Percentiles rank a stretch among this genome's conserved stretches.
Conservation (phyloP, 768 basidiomycete genomes). For the Suillus alpinus region DNA sequence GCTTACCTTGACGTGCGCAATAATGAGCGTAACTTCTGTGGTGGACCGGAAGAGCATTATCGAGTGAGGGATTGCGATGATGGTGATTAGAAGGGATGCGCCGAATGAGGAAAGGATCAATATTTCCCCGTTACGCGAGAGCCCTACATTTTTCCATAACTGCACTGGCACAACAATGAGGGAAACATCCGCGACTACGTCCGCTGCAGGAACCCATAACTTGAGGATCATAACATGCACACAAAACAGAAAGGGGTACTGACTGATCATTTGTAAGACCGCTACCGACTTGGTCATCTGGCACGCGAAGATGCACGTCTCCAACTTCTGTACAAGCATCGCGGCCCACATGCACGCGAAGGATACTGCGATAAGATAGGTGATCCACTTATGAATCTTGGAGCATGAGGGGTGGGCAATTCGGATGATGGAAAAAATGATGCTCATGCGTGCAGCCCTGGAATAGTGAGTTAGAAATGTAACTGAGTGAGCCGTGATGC, state of each 20-base stretch:
- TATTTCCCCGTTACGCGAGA: not conserved
- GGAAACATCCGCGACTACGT: not conserved
- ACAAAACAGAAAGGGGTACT: not conserved
- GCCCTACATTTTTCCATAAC: not conserved
- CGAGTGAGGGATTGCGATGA: not conserved
- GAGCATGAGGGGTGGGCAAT: not conserved
- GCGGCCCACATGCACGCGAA: slow-evolving; percentile 3
- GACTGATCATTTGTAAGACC: not conserved
- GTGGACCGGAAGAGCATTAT: not conserved
- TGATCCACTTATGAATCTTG: not conserved
- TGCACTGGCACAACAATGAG: not conserved
- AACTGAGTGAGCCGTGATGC: not conserved
- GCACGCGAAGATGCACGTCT: not conserved
- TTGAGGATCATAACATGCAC: not conserved
- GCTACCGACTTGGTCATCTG: not conserved
- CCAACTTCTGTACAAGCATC: not conserved
- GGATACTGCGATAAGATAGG: not conserved
- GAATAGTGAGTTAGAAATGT: not conserved
- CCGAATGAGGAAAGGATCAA: not conserved
- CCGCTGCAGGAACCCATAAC: not conserved
- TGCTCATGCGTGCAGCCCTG: slow-evolving; percentile 7
- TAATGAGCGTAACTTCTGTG: not conserved
- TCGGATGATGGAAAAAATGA: slow-evolving; percentile 5
- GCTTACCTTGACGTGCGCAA: slow-evolving; percentile 3
- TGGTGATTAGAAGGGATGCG: not conserved